Evolutionary conservation across 1,284 basidiomycete genomes (phyloP).

Genomic region (Apiotrichum brassicae): DNA sequence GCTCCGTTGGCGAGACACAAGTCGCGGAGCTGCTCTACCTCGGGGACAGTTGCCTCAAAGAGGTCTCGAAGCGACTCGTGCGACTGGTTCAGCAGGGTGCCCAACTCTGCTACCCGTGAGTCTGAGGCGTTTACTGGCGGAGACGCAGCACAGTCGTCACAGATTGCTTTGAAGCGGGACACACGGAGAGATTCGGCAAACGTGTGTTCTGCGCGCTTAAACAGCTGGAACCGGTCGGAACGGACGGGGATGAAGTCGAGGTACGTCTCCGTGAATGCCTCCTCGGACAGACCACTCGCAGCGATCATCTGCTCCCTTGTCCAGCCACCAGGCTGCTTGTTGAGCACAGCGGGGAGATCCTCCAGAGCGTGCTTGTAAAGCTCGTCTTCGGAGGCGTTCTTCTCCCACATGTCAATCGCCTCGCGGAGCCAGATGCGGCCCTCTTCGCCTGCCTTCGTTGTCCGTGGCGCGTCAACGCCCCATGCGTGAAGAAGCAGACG

Average conservation of each 20-base stretch:
- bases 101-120: conserved; percentile 49
- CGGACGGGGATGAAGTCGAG: conserved; percentile 68
- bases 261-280: conserved; percentile 60
- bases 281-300: conserved; percentile 56
- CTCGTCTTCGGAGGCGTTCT: conserved; percentile 33
- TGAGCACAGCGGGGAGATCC: conserved; percentile 19
- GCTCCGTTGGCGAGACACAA: conserved; percentile 62
- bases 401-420: conserved; percentile 52
- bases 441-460: conserved; percentile 9
- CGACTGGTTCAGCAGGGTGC: conserved; percentile 68
- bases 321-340: conserved; percentile 29
- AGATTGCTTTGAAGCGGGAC: conserved; percentile 62
- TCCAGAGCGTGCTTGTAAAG: conserved; percentile 14
- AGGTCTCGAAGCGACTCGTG: conserved; percentile 62
- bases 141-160: conserved; percentile 48
- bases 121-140: conserved; percentile 16
- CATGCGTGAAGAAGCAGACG: conserved; percentile 61
- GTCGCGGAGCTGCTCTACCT: conserved; percentile 62
- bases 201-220: conserved; percentile 71
- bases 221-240: conserved; percentile 67
- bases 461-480: conserved; percentile 43
- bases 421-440: conserved; percentile 37
- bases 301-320: conserved; percentile 62
- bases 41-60: conserved; percentile 71
- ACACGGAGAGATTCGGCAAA: conserved; percentile 71